These are phyloP conservation scores for Besnoitia besnoiti DNA, from an alignment of 169 alveolate species.

Conservation along the genomic window DNA sequence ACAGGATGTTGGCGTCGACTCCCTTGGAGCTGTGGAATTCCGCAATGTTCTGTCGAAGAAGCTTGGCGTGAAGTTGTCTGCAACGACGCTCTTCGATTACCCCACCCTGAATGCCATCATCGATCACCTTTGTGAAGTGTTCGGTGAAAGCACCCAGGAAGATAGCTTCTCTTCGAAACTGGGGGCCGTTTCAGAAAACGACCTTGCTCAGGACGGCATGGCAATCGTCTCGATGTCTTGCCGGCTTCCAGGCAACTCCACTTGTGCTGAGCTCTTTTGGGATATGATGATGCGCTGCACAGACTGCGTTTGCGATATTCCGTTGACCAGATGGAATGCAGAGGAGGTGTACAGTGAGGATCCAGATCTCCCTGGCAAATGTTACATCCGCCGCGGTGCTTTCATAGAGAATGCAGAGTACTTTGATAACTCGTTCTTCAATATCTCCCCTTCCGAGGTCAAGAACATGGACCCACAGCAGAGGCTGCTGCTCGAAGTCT, in stretches of 20 bases:
- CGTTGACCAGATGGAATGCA: conserved; percentile 72
- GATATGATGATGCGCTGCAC: conserved; percentile 65
- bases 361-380: conserved; percentile 71
- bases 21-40: conserved; percentile 81
- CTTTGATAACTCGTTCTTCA: conserved; percentile 70
- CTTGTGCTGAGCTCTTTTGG: conserved; percentile 65
- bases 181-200: neutral
- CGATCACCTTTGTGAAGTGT: conserved; percentile 53
- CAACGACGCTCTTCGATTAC: conserved; percentile 74
- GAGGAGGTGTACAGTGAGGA: conserved; percentile 70
- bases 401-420: conserved; percentile 70
- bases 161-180: neutral
- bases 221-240: conserved; percentile 71
- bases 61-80: conserved; percentile 71
- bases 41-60: conserved; percentile 74
- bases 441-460: conserved; percentile 72
- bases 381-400: conserved; percentile 71
- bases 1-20: conserved; percentile 80
- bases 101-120: conserved; percentile 72
- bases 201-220: conserved; percentile 41
- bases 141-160: conserved; percentile 11
- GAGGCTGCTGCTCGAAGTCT: conserved; percentile 74
- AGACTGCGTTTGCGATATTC: conserved; percentile 70
- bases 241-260: conserved; percentile 70
- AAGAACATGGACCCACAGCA: conserved; percentile 80